Base-by-base conservation (phyloP, 2,329 filamentous ascomycete species). In the Nemania sp. region DNA sequence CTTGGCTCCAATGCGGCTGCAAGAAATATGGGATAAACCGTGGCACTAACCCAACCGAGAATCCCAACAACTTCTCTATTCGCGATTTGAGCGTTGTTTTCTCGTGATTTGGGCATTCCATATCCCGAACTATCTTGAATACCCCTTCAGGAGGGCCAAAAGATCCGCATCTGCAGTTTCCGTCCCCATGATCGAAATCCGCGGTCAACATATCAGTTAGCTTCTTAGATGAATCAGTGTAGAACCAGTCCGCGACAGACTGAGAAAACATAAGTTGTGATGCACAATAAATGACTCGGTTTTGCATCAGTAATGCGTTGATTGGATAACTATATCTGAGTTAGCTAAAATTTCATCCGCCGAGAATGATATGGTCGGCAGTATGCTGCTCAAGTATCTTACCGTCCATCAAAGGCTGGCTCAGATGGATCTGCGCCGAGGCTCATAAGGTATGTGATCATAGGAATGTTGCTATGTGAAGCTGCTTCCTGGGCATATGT, bases 1-100 rank as follows among this genome's bases (percentile, higher is more conserved):
- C 33, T 14, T 51, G 24, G 11, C 22, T 41, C 47, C 52, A 55
- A 15, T 55, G 45, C 6, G 31, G 44, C 20, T 24, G 39, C 9
- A 54, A 40, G 7, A 44, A 3, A 2, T 44, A 30, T 6, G 37
- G 24, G 3, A 44, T 44, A 19, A 49, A 6, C 11, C 11, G 14
- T 44, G 39, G 44, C 23, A 20, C 22, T 14, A 6, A 12, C 3
- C 1, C 2, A 28, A 5, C n/a, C 8, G 2, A 8, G 1, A 2
- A 11, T 28, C 5, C n/a, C 1, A 9, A 9, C 22, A 49, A 19
- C 11, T 9, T 17, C n/a, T 8, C 3, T 24, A 49, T 26, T 40
- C 45, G 30, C 1, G 51, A 54, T 19, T 15, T 3, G 0, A 39
- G 4, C 31, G 30, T 40, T 30, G 44, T 40, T 15, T 6, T 31